Evolutionary conservation across 441 rosid species (phyloP).

Genomic region (Eruca vesicaria): DNA sequence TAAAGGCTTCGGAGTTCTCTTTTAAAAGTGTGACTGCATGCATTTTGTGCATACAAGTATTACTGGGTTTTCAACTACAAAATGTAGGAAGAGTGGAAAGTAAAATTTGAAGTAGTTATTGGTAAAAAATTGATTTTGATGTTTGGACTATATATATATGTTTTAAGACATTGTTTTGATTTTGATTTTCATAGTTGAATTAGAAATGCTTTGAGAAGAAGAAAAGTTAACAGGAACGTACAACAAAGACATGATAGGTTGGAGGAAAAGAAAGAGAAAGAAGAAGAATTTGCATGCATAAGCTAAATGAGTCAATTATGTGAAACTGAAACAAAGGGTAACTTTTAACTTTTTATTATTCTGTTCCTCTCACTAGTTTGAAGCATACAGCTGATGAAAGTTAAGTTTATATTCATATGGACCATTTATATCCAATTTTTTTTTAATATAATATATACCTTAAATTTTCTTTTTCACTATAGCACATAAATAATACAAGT

Average conservation of each 20-base stretch:
- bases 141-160: not conserved
- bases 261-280: not conserved
- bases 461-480: too few species aligned
- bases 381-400: conserved; percentile 23
- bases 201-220: not conserved
- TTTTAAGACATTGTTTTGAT: not conserved
- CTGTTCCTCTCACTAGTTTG: not conserved
- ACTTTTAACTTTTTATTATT: not conserved
- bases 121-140: too few species aligned
- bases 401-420: conserved; percentile 8
- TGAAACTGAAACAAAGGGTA: conserved; percentile 11
- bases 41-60: not conserved
- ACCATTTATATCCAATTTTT: conserved; percentile 5
- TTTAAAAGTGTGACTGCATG: not conserved
- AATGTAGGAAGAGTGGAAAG: not conserved
- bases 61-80: not conserved
- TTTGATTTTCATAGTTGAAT: not conserved
- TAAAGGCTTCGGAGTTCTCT: too few species aligned
- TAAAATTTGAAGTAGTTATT: not conserved
- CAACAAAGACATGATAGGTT: not conserved
- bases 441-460: too few species aligned
- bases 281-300: conserved; percentile 18
- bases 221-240: not conserved
- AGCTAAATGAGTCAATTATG: not conserved
- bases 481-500: too few species aligned